Base-by-base conservation (phyloP, 2,329 filamentous ascomycete genomes). In the Lasiodiplodia sp. region DNA sequence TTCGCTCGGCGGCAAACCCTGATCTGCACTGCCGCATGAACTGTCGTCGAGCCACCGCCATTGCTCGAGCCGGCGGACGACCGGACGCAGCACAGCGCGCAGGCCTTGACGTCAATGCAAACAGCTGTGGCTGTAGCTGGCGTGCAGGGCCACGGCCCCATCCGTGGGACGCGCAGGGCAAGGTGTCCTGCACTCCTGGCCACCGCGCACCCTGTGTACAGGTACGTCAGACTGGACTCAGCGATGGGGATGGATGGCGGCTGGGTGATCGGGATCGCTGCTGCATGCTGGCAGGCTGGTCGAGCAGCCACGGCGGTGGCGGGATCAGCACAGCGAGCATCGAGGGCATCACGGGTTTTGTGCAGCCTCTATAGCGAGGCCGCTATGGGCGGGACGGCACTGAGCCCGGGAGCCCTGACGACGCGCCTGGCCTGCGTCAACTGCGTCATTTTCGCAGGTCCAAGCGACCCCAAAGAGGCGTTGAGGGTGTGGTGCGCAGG, bases 1-100 rank as follows among this genome's bases (percentile, higher is more conserved):
- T 44, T 16, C 18, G 47, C 23, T 37, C 63, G 49, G 64, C 64
- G 64, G 64, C 64, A 67, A 67, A 67, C 64, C 64, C 64, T 67
- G 64, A 67, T 67, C 64, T 58, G 64, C 64, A 23, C 52, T 49
- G 53, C 52, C 53, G 64, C 64, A 67, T 67, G 64, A 67, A 67
- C 64, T 58, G 47, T 57, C 53, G 28, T 37, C 18, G 47, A 58
- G 64, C 58, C 58, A 63, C 44, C 25, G 37, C 58, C 25, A 51
- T 34, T 63, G 58, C 58, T 51, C 58, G 28, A 49, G 40, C 40
- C 58, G 58, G 58, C 58, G 58, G 58, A 51, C 58, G 25, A 63
- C 58, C 58, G 40, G 40, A 63, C 58, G 58, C 58, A 63, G 58
- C 40, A 21, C 25, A 18, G 25, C 57, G 52, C 64, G 64, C 25